Conservation (phyloP, 2,329 filamentous ascomycete species). For the Alternaria panax region DNA sequence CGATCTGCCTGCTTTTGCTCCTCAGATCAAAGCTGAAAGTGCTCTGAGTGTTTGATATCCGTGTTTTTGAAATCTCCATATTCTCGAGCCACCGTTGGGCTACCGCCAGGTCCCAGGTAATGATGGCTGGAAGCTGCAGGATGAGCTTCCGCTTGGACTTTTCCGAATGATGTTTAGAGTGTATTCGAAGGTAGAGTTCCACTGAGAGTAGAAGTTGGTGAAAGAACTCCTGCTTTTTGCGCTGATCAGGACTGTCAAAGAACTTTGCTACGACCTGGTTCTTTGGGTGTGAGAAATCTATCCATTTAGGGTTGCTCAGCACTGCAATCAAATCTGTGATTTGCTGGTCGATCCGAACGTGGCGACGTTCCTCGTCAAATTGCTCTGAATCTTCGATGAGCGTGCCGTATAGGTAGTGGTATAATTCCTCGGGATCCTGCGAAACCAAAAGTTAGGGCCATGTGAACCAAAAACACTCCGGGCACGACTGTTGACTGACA, state of each 20-base stretch:
- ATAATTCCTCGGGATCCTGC: slow-evolving; percentile 51
- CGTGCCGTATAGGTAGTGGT: slow-evolving; percentile 70
- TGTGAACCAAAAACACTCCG: slow-evolving; percentile 21
- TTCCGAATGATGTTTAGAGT: slow-evolving; percentile 67
- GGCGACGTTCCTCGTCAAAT: slow-evolving; percentile 60
- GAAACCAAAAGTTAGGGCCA: slow-evolving; percentile 44
- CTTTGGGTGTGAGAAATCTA: slow-evolving; percentile 72
- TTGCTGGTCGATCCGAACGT: slow-evolving; percentile 70
- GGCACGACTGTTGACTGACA: slow-evolving; percentile 43
- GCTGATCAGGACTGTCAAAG: slow-evolving; percentile 66
- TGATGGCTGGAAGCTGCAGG: slow-evolving; percentile 70
- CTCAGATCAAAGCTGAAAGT: slow-evolving; percentile 69
- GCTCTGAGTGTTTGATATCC: slow-evolving; percentile 52
- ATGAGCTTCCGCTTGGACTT: slow-evolving; percentile 71
- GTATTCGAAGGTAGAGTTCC: slow-evolving; percentile 75
- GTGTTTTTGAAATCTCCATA: slow-evolving; percentile 69
- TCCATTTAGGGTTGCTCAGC: slow-evolving; percentile 73
- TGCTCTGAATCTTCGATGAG: slow-evolving; percentile 74
- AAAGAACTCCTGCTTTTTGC: slow-evolving; percentile 72
- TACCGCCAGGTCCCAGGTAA: slow-evolving; percentile 77
- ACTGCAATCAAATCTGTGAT: slow-evolving; percentile 76
- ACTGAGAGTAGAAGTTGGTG: slow-evolving; percentile 78
- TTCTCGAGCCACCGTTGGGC: slow-evolving; percentile 76
- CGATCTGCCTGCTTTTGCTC: slow-evolving; percentile 71
- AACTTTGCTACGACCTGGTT: slow-evolving; percentile 79